phyloP scores from a whole-genome alignment of 2,329 filamentous ascomycete species.

The Trichophyton rubrum region DNA sequence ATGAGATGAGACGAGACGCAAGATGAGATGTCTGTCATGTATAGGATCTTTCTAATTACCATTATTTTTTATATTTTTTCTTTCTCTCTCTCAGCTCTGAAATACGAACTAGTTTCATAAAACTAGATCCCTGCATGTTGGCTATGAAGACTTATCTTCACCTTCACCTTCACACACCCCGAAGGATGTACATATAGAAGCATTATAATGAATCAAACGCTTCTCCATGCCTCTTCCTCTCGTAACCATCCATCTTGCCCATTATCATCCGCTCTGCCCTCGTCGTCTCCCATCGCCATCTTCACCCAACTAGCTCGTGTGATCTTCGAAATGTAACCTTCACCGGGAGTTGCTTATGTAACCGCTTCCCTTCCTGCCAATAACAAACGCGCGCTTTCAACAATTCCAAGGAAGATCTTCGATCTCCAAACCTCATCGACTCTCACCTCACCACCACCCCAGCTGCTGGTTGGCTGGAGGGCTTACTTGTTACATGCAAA shows the following conservation, averaged over 20 bases:
- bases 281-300: background rate
- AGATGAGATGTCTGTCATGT: background rate
- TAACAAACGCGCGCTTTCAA: too few relatives aligned
- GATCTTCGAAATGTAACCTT: background rate
- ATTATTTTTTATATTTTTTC: background rate
- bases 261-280: too few relatives aligned
- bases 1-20: background rate
- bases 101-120: too few relatives aligned
- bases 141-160: background rate
- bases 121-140: background rate
- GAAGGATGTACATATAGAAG: conserved; percentile 3
- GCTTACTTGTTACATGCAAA: background rate
- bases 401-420: background rate
- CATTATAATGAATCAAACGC: background rate
- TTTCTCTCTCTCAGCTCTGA: background rate
- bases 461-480: background rate
- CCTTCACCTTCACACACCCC: background rate
- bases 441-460: background rate
- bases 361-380: too few relatives aligned
- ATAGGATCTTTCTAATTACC: conserved; percentile 1
- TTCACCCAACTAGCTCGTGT: background rate
- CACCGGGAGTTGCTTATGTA: background rate
- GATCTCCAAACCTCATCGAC: background rate
- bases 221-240: background rate
- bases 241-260: background rate